Base-by-base conservation (phyloP, 1,139 yeast species). In the Candida tunisiensis region DNA sequence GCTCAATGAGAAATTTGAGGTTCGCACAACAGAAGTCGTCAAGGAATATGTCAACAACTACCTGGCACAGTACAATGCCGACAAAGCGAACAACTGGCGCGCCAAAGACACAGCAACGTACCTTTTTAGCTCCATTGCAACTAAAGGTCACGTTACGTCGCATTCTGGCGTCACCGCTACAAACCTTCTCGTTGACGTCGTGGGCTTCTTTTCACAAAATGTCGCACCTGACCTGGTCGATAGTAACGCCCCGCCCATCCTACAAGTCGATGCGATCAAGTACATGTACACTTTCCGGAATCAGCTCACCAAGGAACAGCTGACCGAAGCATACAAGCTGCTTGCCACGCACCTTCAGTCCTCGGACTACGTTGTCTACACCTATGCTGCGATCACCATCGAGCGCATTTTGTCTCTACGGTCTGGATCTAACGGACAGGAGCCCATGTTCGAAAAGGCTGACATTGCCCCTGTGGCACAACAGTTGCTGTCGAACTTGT, bases 321-420 rank as follows among this genome's bases (percentile, higher is more conserved):
- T 91, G 20, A 49, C 69, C 9, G 74, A 79, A 31, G 73, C 92
- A 1, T 62, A 91, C 44, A 93, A 94, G n/a, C 53, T 82, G 25
- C 59, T 91, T 36, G 70, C 83, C 6, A 61, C 63, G 13, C 88
- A 80, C 45, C 36, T 53, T 25, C 63, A 78, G 38, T 60, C 65
- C 22, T 41, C 52, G 9, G 79, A 80, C 36, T 78, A 79, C 30
- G 93, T 83, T 24, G 92, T 85, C 12, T 82, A 78, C 51, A 85
- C 98, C 0, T 91, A 85, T 46, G 72, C 96, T 2, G 85, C 98
- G 2, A 75, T 91, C 33, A 83, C 96, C 2, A 71, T 88, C 34
- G 98, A 91, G 45, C 74, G 82, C 41, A 70, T 91, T 30, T 60
- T 91, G 31, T 69, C 93, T 3, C 69, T 85, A 55, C 72, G 92